phyloP scores from a whole-genome alignment of 2,329 filamentous ascomycete species.

The Helotiales sp. region DNA sequence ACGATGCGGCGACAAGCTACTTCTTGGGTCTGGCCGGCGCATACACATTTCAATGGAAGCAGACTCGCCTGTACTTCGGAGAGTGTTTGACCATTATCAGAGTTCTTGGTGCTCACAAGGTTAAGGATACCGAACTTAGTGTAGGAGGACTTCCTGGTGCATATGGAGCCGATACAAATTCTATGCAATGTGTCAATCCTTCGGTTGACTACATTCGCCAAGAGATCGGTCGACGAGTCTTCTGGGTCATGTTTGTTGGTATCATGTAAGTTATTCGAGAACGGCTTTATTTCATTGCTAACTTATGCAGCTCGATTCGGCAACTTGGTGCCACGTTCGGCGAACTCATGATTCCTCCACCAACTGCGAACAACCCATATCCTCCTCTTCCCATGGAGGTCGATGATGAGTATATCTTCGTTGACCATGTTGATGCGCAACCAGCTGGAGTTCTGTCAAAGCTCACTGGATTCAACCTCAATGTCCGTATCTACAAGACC shows the following conservation, averaged over 20 bases:
- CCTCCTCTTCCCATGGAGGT: conserved; percentile 81
- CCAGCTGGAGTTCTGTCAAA: conserved; percentile 70
- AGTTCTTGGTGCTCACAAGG: conserved; percentile 68
- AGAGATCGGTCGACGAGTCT: conserved; percentile 78
- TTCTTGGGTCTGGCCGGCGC: conserved; percentile 70
- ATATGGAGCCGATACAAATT: conserved; percentile 31
- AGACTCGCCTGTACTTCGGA: conserved; percentile 73
- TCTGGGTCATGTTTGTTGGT: conserved; percentile 81
- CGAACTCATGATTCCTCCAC: conserved; percentile 76
- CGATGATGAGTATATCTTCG: conserved; percentile 81
- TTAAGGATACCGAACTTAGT: conserved; percentile 48
- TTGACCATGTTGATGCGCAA: conserved; percentile 72
- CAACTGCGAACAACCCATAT: conserved; percentile 75
- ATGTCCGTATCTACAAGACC: conserved; percentile 77
- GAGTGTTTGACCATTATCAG: conserved; percentile 73
- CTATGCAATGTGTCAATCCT: conserved; percentile 21
- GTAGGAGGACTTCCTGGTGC: conserved; percentile 31
- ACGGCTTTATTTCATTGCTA: conserved; percentile 25
- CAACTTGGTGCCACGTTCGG: conserved; percentile 75
- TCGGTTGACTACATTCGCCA: conserved; percentile 70
- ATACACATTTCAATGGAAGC: conserved; percentile 70
- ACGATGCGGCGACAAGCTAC: conserved; percentile 75
- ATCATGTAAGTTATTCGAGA: conserved; percentile 58
- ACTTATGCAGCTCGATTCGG: conserved; percentile 65
- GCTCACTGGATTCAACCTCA: conserved; percentile 80